phyloP scores from a whole-genome alignment of 495 filamentous ascomycete species.

The Stereocaulon alpinum region DNA sequence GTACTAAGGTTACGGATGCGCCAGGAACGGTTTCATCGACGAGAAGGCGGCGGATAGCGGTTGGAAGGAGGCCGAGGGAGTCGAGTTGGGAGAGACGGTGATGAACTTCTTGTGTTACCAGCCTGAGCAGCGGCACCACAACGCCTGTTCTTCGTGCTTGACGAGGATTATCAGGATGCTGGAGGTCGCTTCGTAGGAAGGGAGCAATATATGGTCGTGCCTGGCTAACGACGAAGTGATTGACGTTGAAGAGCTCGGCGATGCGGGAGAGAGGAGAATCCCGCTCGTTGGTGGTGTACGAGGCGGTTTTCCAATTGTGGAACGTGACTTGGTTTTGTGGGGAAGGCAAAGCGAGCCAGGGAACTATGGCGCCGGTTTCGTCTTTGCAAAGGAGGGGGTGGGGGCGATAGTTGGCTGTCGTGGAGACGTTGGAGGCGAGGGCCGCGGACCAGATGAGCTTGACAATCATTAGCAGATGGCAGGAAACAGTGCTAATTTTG shows the following conservation, averaged over 20 bases:
- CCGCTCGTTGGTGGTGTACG: constrained; percentile 51
- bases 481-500: not conserved
- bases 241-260: constrained; percentile 88
- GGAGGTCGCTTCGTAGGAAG: constrained; percentile 71
- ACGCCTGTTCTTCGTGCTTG: constrained; percentile 47
- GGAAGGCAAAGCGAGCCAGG: constrained; percentile 50
- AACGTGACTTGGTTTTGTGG: constrained; percentile 52
- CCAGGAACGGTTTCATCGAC: constrained; percentile 83
- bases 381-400: constrained; percentile 76
- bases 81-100: constrained; percentile 79
- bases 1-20: constrained; percentile 70
- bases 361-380: constrained; percentile 62
- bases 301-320: constrained; percentile 55
- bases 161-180: constrained; percentile 54
- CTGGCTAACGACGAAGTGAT: constrained; percentile 76
- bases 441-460: constrained; percentile 86
- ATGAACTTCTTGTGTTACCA: constrained; percentile 64
- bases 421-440: constrained; percentile 78
- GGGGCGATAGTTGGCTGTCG: constrained; percentile 52
- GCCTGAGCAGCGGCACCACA: constrained; percentile 52
- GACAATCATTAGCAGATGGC: not conserved
- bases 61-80: constrained; percentile 60
- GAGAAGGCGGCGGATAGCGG: constrained; percentile 59
- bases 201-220: constrained; percentile 74
- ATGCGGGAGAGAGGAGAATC: constrained; percentile 76